Conservation (phyloP, 1,284 basidiomycete species). For the Exobasidium cylindrosporum region DNA sequence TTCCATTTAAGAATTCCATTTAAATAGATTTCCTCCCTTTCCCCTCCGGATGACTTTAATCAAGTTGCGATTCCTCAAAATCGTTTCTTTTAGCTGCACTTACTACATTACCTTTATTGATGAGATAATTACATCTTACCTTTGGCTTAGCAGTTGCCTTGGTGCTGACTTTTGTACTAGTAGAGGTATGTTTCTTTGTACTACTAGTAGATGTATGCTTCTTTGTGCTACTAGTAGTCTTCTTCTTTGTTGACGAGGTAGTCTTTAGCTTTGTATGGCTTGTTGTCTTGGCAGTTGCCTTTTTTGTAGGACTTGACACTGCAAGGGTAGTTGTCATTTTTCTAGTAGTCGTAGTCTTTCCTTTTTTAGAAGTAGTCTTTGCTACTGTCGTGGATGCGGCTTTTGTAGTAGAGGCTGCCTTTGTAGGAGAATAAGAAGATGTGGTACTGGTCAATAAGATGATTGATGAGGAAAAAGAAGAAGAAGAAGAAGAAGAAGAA, state of each 20-base stretch:
- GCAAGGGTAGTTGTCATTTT: not conserved
- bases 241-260: not conserved
- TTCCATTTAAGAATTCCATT: too few relatives aligned
- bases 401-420: not conserved
- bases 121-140: not conserved
- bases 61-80: too few relatives aligned
- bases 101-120: not conserved
- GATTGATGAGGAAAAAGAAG: too few relatives aligned
- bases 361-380: not conserved
- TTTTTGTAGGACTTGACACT: not conserved
- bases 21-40: too few relatives aligned
- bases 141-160: not conserved
- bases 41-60: too few relatives aligned
- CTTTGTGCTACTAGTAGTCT: not conserved
- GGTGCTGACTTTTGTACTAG: not conserved
- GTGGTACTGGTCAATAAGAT: too few relatives aligned
- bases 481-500: too few relatives aligned
- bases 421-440: not conserved
- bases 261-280: not conserved
- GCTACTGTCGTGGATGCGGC: not conserved
- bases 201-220: not conserved
- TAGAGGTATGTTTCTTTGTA: not conserved
- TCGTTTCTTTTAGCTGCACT: not conserved
- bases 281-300: not conserved
- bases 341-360: not conserved